Evolutionary conservation across 176 grass and related monocot genomes (phyloP), one percentile per base, ranked within the genome.

Genomic region (Poa pratensis): DNA sequence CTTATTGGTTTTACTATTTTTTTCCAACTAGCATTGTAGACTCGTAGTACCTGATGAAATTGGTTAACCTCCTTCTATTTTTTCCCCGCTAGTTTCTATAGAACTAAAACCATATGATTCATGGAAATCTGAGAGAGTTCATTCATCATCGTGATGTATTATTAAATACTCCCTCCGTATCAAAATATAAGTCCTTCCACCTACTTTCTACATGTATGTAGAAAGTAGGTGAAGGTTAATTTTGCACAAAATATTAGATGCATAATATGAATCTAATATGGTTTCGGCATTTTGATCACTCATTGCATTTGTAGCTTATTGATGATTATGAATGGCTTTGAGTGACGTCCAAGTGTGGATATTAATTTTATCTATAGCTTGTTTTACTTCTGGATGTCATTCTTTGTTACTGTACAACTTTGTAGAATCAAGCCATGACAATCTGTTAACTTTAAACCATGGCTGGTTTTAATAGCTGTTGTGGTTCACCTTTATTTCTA

Each of bases 401-500:
- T 20, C 80, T 14, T 0, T 26, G 23, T 54, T 46, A 73, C 6
- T 15, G 5, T n/a, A 27, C 45, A 61, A 8, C 59, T 46, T 5
- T 59, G 4, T 69, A 30, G 30, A 19, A 42, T 50, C 50, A 70
- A 70, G 7, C 53, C n/a, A 37, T 16, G 32, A 2, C 7, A 69
- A 54, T 34, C 63, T 71, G 11, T 32, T 30, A 50, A 50, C 48
- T 50, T 50, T 16, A 50, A 61, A 48, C 9, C 24, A 60, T 27
- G 8, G 19, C 14, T 42, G 51, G 32, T 27, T 57, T 60, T 9
- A 50, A 40, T 69, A 65, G 55, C 48, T 75, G 45, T 24, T 73
- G 24, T 75, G 71, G 32, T 27, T 82, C 13, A 24, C 9, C n/a
- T 67, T 80, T 80, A 24, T 3, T 87, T 81, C 34, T 49, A 27